Percentiles rank a stretch among this genome's conserved stretches.
Evolutionary conservation across 2,329 filamentous ascomycete genomes (phyloP).

Genomic region (Fusarium decemcellulare): DNA sequence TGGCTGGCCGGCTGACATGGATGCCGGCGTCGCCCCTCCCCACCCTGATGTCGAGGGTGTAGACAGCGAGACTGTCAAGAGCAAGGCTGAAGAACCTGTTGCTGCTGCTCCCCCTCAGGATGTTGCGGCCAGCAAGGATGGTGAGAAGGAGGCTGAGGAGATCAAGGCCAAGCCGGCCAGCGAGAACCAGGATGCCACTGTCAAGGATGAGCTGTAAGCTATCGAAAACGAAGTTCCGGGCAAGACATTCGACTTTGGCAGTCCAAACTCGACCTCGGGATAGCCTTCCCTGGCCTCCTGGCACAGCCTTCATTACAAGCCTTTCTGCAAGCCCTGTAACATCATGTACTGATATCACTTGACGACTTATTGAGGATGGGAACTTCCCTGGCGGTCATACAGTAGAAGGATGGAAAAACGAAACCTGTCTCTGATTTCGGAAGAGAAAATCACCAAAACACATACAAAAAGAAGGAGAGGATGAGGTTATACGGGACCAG

Average conservation of each 20-base stretch:
- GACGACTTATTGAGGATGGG: constrained; percentile 42
- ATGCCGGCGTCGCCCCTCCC: constrained; percentile 66
- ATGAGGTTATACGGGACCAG: constrained; percentile 27
- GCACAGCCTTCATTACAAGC: constrained; percentile 5
- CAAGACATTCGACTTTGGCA: background rate
- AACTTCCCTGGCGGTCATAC: constrained; percentile 18
- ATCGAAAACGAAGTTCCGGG: background rate
- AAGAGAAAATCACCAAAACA: constrained; percentile 29
- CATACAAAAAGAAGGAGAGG: constrained; percentile 30
- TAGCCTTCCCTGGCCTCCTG: background rate
- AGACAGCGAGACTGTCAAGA: constrained; percentile 69
- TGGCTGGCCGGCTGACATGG: constrained; percentile 54
- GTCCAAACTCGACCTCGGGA: constrained; percentile 2
- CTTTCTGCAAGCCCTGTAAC: constrained; percentile 36
- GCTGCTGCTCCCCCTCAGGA: constrained; percentile 52
- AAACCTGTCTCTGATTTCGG: constrained; percentile 15
- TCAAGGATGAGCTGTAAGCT: constrained; percentile 55
- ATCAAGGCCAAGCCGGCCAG: constrained; percentile 73
- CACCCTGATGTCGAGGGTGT: constrained; percentile 74
- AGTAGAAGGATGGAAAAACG: constrained; percentile 22
- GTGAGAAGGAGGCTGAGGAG: constrained; percentile 70
- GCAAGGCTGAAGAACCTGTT: constrained; percentile 53
- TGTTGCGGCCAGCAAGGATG: constrained; percentile 66
- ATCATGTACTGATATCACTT: constrained; percentile 47
- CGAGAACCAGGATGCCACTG: constrained; percentile 72